phyloP scores from a whole-genome alignment of 768 basidiomycete genomes.

The Panaeolus papilionaceus region DNA sequence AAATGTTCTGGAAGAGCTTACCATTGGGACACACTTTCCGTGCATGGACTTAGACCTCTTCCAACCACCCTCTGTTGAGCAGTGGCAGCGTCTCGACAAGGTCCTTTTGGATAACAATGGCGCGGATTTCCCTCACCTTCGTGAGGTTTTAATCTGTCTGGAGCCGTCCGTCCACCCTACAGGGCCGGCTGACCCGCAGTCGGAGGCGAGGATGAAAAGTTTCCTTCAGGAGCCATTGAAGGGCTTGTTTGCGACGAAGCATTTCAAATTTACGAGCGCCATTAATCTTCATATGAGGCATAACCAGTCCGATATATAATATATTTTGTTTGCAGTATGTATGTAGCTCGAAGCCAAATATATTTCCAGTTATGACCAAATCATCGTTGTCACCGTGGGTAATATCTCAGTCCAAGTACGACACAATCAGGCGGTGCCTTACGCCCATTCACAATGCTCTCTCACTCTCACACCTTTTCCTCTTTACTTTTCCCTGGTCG shows the following conservation, averaged over 20 bases:
- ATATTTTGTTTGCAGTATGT: no score
- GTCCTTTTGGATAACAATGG: neutral
- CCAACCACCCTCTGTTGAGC: neutral
- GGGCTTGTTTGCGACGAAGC: neutral
- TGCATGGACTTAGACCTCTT: neutral
- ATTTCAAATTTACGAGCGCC: neutral
- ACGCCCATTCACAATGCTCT: no score
- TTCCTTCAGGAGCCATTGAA: neutral
- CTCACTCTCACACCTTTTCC: no score
- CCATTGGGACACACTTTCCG: neutral
- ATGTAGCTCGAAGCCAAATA: no score
- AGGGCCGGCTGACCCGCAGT: neutral
- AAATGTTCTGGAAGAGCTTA: neutral
- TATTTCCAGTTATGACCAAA: no score
- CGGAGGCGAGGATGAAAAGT: neutral
- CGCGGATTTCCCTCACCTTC: neutral
- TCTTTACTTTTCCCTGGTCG: no score
- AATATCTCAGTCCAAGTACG: no score
- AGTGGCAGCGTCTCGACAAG: neutral
- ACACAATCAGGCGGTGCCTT: no score
- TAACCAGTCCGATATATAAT: neutral
- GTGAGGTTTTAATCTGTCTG: neutral
- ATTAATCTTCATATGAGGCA: neutral
- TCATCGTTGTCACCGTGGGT: no score
- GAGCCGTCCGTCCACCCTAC: neutral